These are phyloP conservation scores for Blastobotrys apis DNA, from an alignment of 1,139 yeast genomes.

Conservation along the genomic window DNA sequence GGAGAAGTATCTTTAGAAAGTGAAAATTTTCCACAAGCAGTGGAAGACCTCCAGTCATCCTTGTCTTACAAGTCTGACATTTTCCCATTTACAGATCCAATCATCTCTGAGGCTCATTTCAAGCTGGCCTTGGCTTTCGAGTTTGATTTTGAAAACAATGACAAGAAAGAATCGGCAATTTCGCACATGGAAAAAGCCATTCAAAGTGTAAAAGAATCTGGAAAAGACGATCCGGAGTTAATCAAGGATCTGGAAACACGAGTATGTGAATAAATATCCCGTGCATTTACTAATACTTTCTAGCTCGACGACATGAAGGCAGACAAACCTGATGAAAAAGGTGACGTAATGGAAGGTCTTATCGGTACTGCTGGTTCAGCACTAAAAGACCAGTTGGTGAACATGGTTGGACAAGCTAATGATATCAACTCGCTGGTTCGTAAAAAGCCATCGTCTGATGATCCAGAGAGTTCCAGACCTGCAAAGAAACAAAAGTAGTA, in stretches of 20 bases:
- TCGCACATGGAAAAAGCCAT: constrained; percentile 58
- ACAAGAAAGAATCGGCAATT: constrained; percentile 49
- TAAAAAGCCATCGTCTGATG: constrained; percentile 42
- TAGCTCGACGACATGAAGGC: constrained; percentile 16
- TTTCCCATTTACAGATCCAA: constrained; percentile 49
- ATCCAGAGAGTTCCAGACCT: constrained; percentile 14
- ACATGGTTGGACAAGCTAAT: constrained; percentile 39
- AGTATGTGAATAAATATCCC: constrained; percentile 17
- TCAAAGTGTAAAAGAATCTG: constrained; percentile 49
- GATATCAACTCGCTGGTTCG: constrained; percentile 55
- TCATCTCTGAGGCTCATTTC: constrained; percentile 75
- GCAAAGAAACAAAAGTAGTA: constrained; percentile 11
- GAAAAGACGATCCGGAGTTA: constrained; percentile 48
- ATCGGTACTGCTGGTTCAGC: constrained; percentile 46
- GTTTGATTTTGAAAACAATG: constrained; percentile 53
- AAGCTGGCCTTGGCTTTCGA: constrained; percentile 79
- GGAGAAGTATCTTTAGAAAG: constrained; percentile 90
- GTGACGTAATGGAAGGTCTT: constrained; percentile 57
- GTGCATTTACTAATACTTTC: too few species aligned
- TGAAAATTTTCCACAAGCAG: constrained; percentile 72
- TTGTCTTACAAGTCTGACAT: constrained; percentile 54
- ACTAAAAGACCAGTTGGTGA: constrained; percentile 20
- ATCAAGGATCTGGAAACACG: constrained; percentile 48
- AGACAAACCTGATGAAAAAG: constrained; percentile 43
- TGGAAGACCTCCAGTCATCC: constrained; percentile 57